phyloP scores from a whole-genome alignment of 805 yeast species.

The Myxozyma sirexii region DNA sequence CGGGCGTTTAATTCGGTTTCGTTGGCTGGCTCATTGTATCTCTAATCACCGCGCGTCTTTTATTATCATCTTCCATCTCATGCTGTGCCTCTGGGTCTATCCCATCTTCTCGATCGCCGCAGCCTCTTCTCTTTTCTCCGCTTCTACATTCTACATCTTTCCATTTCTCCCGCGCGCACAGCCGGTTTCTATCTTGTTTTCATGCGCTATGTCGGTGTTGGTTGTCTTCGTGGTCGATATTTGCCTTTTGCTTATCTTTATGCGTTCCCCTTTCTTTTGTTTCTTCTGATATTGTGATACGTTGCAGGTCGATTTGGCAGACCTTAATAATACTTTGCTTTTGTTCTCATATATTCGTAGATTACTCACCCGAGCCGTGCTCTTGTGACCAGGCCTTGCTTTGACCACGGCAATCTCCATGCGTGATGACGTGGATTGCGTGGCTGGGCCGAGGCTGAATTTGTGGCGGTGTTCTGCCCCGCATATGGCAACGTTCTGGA shows the following conservation, averaged over 20 bases:
- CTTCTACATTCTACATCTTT: not conserved
- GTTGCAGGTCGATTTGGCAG: not conserved
- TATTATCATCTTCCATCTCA: not conserved
- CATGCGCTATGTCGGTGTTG: conserved; percentile 6
- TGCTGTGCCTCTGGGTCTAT: not conserved
- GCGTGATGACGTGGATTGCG: too few species aligned
- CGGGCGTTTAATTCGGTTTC: conserved; percentile 6
- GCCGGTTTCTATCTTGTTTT: not conserved
- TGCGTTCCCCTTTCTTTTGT: not conserved
- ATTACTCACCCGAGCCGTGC: not conserved
- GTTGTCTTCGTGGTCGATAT: conserved; percentile 2
- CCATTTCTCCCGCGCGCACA: not conserved
- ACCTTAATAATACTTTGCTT: not conserved
- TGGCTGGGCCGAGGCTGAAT: not conserved
- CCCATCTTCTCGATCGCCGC: not conserved
- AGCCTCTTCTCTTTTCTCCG: not conserved
- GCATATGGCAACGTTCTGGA: conserved; percentile 5
- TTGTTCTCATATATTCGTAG: not conserved
- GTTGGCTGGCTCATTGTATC: conserved; percentile 5
- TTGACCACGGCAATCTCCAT: too few species aligned
- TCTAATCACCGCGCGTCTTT: not conserved
- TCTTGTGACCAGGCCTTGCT: not conserved
- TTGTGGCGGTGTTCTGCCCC: not conserved
- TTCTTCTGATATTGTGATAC: not conserved
- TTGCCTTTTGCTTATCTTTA: not conserved